phyloP scores from a whole-genome alignment of 768 basidiomycete species.

The Mycena albidolilacea region DNA sequence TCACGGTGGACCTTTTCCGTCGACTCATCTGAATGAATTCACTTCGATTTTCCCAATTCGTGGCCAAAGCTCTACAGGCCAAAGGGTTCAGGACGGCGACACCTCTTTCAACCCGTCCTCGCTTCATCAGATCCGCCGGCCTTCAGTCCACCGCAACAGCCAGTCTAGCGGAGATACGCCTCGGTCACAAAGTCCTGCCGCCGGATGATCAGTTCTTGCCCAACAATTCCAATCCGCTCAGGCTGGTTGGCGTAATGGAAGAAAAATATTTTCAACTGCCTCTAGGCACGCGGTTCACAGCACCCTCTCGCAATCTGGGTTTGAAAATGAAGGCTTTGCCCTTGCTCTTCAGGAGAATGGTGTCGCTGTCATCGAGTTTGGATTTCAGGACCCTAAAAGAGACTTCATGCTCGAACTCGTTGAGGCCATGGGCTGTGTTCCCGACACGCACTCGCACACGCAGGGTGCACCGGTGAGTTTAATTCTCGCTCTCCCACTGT shows the following conservation, averaged over 20 bases:
- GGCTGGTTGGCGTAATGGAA: not conserved
- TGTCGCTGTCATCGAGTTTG: constrained; percentile 16
- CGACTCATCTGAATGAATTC: too few species aligned
- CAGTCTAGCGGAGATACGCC: not conserved
- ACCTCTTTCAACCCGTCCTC: not conserved
- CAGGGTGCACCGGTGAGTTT: constrained; percentile 21
- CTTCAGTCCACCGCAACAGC: not conserved
- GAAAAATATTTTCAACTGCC: constrained; percentile 16
- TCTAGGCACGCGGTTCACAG: constrained; percentile 9
- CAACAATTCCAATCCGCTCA: not conserved
- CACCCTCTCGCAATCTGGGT: not conserved
- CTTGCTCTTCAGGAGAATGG: constrained; percentile 14
- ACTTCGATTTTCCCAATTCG: too few species aligned
- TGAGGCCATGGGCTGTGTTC: constrained; percentile 6
- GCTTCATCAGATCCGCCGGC: not conserved
- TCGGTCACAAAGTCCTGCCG: not conserved
- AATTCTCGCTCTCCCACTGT: not conserved
- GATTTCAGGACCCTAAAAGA: constrained; percentile 14
- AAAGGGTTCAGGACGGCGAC: too few species aligned
- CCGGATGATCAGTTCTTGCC: not conserved
- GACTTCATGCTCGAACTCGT: constrained; percentile 24
- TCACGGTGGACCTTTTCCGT: too few species aligned
- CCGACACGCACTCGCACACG: constrained; percentile 16
- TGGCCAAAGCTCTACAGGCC: too few species aligned
- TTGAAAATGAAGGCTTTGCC: constrained; percentile 8